Percentiles rank a stretch among this genome's conserved stretches.
Evolutionary conservation across 2,329 filamentous ascomycete genomes (phyloP).

Genomic region (Penicillium aurantiogriseum): DNA sequence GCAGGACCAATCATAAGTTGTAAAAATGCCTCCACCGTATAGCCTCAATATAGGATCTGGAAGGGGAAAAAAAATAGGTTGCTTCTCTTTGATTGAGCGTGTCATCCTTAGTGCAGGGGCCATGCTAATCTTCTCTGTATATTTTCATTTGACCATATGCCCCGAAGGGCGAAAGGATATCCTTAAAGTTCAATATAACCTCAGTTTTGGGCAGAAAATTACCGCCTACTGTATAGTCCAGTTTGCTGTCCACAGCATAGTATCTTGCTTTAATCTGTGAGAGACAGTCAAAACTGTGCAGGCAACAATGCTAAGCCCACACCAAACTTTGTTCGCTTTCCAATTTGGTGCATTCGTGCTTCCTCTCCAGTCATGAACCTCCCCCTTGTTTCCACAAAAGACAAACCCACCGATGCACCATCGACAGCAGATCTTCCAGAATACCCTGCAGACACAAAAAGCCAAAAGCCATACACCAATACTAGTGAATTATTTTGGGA

Average conservation of each 20-base stretch:
- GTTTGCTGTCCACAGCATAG: not conserved
- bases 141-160: constrained; percentile 65
- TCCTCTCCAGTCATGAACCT: not conserved
- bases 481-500: not conserved
- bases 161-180: constrained; percentile 39
- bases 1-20: not conserved
- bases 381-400: not conserved
- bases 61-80: constrained; percentile 38
- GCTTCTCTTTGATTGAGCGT: constrained; percentile 79
- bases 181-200: too few relatives aligned
- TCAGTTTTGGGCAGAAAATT: too few relatives aligned
- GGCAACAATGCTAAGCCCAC: not conserved
- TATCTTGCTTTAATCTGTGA: not conserved
- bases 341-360: too few relatives aligned
- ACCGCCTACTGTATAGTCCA: not conserved
- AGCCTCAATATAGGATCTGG: not conserved
- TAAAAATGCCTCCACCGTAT: not conserved
- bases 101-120: constrained; percentile 90
- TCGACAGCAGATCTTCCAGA: not conserved
- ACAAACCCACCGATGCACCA: not conserved
- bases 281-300: not conserved
- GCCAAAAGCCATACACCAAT: too few relatives aligned
- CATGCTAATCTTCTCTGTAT: constrained; percentile 80
- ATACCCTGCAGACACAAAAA: too few relatives aligned
- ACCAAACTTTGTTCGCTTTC: not conserved